These are phyloP conservation scores for Chaetomidium leptoderma DNA, from an alignment of 495 filamentous ascomycete species.

Conservation along the genomic window DNA sequence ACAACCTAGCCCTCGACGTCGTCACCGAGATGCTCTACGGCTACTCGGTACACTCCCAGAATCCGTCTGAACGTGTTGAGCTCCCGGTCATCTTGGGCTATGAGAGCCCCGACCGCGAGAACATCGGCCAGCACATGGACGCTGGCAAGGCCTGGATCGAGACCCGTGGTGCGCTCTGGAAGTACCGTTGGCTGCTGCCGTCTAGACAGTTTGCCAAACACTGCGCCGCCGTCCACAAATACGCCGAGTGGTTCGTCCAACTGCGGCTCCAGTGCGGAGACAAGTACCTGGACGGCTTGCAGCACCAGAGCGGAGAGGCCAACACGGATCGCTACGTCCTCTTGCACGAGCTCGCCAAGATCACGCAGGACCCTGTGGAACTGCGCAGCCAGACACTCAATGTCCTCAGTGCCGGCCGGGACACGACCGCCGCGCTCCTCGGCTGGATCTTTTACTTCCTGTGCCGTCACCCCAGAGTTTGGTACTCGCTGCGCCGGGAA, in stretches of 20 bases:
- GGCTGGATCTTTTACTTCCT: slow-evolving; percentile 55
- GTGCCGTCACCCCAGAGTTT: slow-evolving; percentile 44
- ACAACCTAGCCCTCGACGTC: slow-evolving; percentile 62
- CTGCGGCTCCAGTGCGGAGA: slow-evolving; percentile 20
- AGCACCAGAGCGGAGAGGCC: neutral
- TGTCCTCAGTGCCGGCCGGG: slow-evolving; percentile 58
- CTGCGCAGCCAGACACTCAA: slow-evolving; percentile 62
- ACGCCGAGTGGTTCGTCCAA: slow-evolving; percentile 50
- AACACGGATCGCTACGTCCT: slow-evolving; percentile 52
- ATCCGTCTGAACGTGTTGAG: slow-evolving; percentile 14
- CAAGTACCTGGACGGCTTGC: slow-evolving; percentile 14
- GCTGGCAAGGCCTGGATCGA: slow-evolving; percentile 45
- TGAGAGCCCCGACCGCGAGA: slow-evolving; percentile 24
- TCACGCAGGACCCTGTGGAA: slow-evolving; percentile 54
- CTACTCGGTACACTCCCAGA: slow-evolving; percentile 42
- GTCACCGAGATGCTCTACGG: slow-evolving; percentile 74
- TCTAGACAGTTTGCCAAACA: slow-evolving; percentile 40
- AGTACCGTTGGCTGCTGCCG: slow-evolving; percentile 48
- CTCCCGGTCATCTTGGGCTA: slow-evolving; percentile 16
- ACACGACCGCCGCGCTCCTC: slow-evolving; percentile 54
- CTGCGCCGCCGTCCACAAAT: slow-evolving; percentile 45
- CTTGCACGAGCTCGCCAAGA: slow-evolving; percentile 57
- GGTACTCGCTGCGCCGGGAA: slow-evolving; percentile 47
- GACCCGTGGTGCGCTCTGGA: slow-evolving; percentile 39
- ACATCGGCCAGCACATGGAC: slow-evolving; percentile 45